phyloP scores from a whole-genome alignment of 768 basidiomycete species.

The Suillus bovinus region DNA sequence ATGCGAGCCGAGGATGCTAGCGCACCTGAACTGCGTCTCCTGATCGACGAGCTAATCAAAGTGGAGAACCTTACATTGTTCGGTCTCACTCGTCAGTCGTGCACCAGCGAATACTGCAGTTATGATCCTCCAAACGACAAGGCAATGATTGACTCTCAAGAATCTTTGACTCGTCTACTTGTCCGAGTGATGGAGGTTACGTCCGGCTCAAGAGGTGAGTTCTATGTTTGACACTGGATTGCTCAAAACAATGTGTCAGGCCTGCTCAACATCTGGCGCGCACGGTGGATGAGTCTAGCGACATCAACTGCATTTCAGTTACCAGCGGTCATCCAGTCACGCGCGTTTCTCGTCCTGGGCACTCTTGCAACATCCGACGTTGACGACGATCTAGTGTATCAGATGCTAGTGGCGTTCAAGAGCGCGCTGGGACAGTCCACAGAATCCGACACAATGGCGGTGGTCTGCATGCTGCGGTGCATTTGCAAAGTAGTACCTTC shows the following conservation, averaged over 20 bases:
- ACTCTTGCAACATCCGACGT: slow-evolving; percentile 82
- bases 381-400: slow-evolving; percentile 91
- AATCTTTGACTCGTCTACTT: slow-evolving; percentile 64
- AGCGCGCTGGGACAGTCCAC: slow-evolving; percentile 67
- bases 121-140: slow-evolving; percentile 55
- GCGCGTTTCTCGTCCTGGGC: slow-evolving; percentile 83
- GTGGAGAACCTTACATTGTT: slow-evolving; percentile 66
- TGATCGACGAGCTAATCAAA: slow-evolving; percentile 62
- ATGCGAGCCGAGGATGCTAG: slow-evolving; percentile 58
- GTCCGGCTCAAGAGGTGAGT: slow-evolving; percentile 68
- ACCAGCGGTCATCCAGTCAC: slow-evolving; percentile 83
- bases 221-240: not conserved
- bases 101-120: slow-evolving; percentile 67
- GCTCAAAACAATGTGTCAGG: slow-evolving; percentile 41
- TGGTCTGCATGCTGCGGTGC: slow-evolving; percentile 89
- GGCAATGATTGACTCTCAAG: slow-evolving; percentile 62
- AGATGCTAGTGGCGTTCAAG: slow-evolving; percentile 86
- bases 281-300: slow-evolving; percentile 90
- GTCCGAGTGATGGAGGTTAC: slow-evolving; percentile 62
- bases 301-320: slow-evolving; percentile 89
- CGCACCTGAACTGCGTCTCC: slow-evolving; percentile 56
- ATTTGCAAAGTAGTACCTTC: slow-evolving; percentile 77
- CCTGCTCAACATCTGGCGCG: slow-evolving; percentile 85
- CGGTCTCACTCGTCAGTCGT: slow-evolving; percentile 63
- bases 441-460: slow-evolving; percentile 66